Evolutionary conservation across 164 flowering plant genomes (phyloP).

Genomic region (Vitis labrusca): DNA sequence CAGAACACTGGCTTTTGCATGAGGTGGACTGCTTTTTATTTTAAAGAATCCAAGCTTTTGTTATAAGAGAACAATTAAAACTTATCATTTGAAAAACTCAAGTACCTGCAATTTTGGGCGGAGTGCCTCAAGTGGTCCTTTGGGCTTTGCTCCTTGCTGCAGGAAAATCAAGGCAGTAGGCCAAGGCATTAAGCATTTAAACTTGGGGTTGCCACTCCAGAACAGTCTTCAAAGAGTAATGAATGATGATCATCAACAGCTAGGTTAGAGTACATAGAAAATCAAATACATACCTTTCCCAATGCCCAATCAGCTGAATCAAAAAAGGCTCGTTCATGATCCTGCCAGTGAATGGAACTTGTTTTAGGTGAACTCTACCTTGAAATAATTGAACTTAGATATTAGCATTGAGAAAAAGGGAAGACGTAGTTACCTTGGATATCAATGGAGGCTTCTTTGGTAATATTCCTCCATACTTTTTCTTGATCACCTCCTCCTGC

Average conservation of each 20-base stretch:
- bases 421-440: constrained; percentile 57
- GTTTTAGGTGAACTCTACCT: background rate
- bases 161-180: constrained; percentile 4
- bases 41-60: no score
- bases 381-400: background rate
- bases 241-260: background rate
- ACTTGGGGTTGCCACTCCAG: background rate
- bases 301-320: constrained; percentile 68
- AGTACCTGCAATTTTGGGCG: constrained; percentile 49
- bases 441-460: constrained; percentile 85
- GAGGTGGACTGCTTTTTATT: no score
- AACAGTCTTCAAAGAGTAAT: background rate
- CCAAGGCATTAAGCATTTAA: constrained; percentile 1
- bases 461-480: constrained; percentile 83
- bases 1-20: no score
- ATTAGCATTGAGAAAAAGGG: background rate
- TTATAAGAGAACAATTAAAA: no score
- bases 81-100: background rate
- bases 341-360: constrained; percentile 38
- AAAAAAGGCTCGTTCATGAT: constrained; percentile 65
- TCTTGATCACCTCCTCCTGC: constrained; percentile 75
- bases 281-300: constrained; percentile 39
- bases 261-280: background rate
- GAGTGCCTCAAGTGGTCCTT: constrained; percentile 50
- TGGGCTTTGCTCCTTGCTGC: constrained; percentile 45